Evolutionary conservation across 2,329 filamentous ascomycete genomes (phyloP).

Genomic region (Falciphora oryzae): DNA sequence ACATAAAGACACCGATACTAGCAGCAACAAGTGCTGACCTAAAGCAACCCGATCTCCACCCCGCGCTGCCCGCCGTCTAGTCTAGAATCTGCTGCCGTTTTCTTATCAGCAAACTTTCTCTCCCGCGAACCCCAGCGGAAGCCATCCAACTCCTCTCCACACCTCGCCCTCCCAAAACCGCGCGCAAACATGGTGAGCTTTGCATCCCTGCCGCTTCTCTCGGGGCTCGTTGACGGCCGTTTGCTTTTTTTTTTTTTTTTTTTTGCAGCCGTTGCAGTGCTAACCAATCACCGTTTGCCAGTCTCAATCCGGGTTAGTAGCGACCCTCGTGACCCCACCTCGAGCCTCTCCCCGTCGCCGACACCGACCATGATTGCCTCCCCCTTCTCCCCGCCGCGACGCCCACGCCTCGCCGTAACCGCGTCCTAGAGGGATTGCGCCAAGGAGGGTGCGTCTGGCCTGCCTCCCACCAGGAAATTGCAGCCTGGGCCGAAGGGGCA

Average conservation of each 20-base stretch:
- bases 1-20: neutral
- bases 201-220: constrained; percentile 2
- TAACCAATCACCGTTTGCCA: constrained; percentile 22
- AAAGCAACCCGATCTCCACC: constrained; percentile 1
- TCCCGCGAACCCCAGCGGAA: neutral
- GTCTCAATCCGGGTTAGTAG: constrained; percentile 65
- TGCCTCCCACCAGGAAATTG: neutral
- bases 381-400: neutral
- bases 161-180: constrained; percentile 7
- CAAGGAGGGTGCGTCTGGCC: neutral
- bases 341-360: constrained; percentile 1
- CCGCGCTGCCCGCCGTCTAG: neutral
- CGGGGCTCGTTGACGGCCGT: neutral
- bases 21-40: neutral
- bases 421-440: neutral
- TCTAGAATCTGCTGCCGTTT: constrained; percentile 1
- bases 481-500: neutral
- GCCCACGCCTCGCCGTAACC: neutral
- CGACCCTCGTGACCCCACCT: constrained; percentile 4
- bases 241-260: too few relatives aligned
- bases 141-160: neutral
- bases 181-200: constrained; percentile 8
- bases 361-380: neutral
- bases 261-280: neutral
- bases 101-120: constrained; percentile 2